Conservation (phyloP, 202 grass and related monocot species). For the Thinopyrum obtusiflorum region DNA sequence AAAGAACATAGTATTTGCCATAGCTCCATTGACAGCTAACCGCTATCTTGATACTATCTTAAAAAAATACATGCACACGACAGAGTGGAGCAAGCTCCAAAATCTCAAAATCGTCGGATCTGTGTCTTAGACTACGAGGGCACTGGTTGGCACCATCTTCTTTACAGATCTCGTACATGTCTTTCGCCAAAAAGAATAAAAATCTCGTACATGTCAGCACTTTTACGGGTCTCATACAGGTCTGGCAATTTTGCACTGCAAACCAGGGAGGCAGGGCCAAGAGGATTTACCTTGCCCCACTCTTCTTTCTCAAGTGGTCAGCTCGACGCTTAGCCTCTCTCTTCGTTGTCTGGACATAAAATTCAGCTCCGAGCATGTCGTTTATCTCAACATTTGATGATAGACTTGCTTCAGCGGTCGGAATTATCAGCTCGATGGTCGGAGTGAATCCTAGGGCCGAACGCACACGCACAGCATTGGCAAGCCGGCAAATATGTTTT, state of each 20-base stretch:
- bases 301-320: conserved; percentile 51
- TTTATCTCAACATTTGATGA: conserved; percentile 58
- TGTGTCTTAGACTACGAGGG: too few species aligned
- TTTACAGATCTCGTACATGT: conserved; percentile 11
- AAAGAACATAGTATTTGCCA: too few species aligned
- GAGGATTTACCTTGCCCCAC: conserved; percentile 27
- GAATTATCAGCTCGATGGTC: conserved; percentile 56
- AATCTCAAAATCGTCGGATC: background rate
- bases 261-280: background rate
- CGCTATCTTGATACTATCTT: too few species aligned
- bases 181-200: too few species aligned
- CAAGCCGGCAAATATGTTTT: conserved; percentile 70
- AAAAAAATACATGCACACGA: background rate
- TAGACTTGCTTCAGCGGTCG: conserved; percentile 58
- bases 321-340: conserved; percentile 62
- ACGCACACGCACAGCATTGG: conserved; percentile 71
- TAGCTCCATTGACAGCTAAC: too few species aligned
- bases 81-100: background rate
- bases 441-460: conserved; percentile 77
- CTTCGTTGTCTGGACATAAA: conserved; percentile 77
- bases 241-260: too few species aligned
- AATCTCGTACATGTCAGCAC: too few species aligned
- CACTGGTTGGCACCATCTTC: too few species aligned
- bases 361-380: conserved; percentile 83
- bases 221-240: too few species aligned